Base-by-base conservation (phyloP, 805 yeast species). In the Ogataea trehaloabstinens region DNA sequence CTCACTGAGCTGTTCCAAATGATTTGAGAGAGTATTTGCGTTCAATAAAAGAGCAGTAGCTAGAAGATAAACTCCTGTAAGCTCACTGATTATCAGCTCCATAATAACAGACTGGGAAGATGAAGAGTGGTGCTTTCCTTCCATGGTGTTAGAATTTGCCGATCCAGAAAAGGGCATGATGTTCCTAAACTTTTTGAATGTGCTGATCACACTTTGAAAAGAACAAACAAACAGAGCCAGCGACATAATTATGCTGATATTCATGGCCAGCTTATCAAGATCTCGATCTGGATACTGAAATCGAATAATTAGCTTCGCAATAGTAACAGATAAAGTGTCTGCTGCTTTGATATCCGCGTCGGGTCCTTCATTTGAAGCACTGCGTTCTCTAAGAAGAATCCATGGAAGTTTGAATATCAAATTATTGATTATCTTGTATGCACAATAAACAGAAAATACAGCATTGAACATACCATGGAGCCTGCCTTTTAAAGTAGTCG, bases 151-250 rank as follows among this genome's bases (percentile, higher is more conserved):
- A 7, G 17, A 11, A 15, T 15, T 16, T 8, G 11, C 25, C 8
- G 25, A 22, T 10, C 25, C 25, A 6, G 25, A 19, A 13, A 44
- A 24, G 4, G 51, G 61, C 2, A 58, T 31, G 18, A 55, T 33
- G 22, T 47, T 56, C 16, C 45, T 48, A 12, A 82, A 59, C 24
- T 82, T 80, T 29, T 76, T 71, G 41, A 82, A 72, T 0, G 90
- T 81, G 28, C 71, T 62, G 34, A 72, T 57, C 1, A 83, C 89
- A 39, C 81, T 81, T 19, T 83, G 78, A 49, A 83, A 71, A 1
- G 87, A 79, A 41, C 83, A 72, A 1, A 76, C 52, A 49, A 83
- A 82, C 37, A 83, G 64, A 12, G 73, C 68, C 8, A 82, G 77
- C 1, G 86, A 77, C 12, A 82, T 53, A 2, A 77, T 45, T 41